Evolutionary conservation across 176 grass and related monocot genomes (phyloP).

Genomic region (Oropetium thomaeum): DNA sequence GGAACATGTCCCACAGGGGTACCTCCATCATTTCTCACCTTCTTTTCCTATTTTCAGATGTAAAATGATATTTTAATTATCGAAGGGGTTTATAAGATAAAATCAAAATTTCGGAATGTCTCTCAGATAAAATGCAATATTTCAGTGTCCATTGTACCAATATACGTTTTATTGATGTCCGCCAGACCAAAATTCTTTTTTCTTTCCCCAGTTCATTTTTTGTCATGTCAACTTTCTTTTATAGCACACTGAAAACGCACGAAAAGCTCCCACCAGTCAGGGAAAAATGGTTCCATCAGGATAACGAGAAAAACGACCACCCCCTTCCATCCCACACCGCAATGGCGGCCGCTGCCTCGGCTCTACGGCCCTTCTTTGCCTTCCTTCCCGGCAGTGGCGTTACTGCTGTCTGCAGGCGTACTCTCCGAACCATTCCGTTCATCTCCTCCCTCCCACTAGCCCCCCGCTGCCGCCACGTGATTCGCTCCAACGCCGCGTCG

Average conservation of each 20-base stretch:
- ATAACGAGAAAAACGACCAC: conserved; percentile 40
- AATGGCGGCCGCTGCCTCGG: conserved; percentile 37
- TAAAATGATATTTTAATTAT: too few relatives aligned
- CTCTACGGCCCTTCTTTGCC: conserved; percentile 22
- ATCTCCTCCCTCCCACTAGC: neutral
- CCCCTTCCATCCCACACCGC: neutral
- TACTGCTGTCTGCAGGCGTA: neutral
- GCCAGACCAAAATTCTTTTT: too few relatives aligned
- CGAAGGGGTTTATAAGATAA: too few relatives aligned
- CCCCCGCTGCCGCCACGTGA: conserved; percentile 11
- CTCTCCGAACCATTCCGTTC: conserved; percentile 3
- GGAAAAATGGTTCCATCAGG: neutral
- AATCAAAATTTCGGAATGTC: too few relatives aligned
- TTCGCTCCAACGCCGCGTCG: conserved; percentile 43
- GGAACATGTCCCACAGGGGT: too few relatives aligned
- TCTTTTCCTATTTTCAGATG: too few relatives aligned
- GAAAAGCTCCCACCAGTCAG: neutral
- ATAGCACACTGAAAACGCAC: neutral
- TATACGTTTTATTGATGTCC: too few relatives aligned
- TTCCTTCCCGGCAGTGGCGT: neutral
- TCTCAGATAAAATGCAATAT: too few relatives aligned
- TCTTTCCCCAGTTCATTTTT: neutral
- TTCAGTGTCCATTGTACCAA: too few relatives aligned
- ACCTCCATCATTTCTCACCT: too few relatives aligned
- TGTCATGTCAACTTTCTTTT: neutral